Evolutionary conservation across 345 rosid species (phyloP).

Genomic region (Ailanthus altissimus): DNA sequence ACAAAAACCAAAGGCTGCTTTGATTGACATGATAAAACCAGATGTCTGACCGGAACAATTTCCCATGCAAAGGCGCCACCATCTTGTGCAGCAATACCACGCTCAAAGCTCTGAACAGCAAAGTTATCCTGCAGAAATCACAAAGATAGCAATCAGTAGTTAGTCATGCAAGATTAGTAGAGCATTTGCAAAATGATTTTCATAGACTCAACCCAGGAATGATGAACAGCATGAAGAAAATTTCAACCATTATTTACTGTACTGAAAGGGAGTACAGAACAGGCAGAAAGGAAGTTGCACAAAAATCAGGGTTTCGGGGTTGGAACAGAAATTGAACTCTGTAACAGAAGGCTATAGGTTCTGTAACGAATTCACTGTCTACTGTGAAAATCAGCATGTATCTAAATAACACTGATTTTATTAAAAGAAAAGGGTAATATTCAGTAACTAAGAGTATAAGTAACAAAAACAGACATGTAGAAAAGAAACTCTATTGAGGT

Average conservation of each 20-base stretch:
- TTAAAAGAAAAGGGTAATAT: background rate
- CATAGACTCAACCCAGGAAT: background rate
- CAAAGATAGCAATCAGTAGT: constrained; percentile 11
- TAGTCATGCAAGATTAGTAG: background rate
- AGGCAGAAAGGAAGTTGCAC: background rate
- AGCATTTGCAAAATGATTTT: background rate
- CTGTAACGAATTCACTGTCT: background rate
- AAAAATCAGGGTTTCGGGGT: background rate
- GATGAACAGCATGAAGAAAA: background rate
- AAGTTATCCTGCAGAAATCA: constrained; percentile 67
- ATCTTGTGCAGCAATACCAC: constrained; percentile 94
- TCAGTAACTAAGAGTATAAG: background rate
- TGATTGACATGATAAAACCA: constrained; percentile 6
- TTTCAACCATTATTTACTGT: background rate
- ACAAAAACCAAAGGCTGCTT: constrained; percentile 6
- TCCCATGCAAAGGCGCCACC: constrained; percentile 90
- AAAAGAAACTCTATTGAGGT: background rate
- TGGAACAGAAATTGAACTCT: background rate
- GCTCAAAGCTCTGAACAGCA: constrained; percentile 92
- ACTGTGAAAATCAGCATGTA: background rate
- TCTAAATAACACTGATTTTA: background rate
- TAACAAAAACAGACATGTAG: background rate
- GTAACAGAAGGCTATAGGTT: background rate
- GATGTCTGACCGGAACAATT: constrained; percentile 72
- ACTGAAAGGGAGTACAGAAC: background rate